Conservation (phyloP, 169 alveolate species). For the Besnoitia besnoiti region DNA sequence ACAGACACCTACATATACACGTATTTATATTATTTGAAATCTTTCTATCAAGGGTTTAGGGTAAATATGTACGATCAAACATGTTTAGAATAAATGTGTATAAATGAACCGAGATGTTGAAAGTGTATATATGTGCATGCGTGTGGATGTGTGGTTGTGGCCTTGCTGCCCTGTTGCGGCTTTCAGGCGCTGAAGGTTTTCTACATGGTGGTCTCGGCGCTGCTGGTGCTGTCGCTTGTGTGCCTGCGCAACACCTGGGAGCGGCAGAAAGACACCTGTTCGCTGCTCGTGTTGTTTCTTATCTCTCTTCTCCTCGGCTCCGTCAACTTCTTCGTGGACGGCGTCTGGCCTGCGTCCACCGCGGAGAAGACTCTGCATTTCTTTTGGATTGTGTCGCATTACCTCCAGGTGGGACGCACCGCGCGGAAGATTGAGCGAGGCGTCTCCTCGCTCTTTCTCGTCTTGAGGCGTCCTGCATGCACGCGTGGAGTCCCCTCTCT, state of each 20-base stretch:
- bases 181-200: slow-evolving; percentile 28
- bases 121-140: neutral
- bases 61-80: neutral
- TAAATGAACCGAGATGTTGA: neutral
- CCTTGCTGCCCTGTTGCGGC: neutral
- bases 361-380: neutral
- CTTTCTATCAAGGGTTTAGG: neutral
- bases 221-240: slow-evolving; percentile 19
- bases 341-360: slow-evolving; percentile 6
- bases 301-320: slow-evolving; percentile 32
- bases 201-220: slow-evolving; percentile 25
- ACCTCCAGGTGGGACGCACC: neutral
- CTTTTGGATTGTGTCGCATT: slow-evolving; percentile 38
- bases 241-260: slow-evolving; percentile 36
- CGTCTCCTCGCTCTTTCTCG: no score
- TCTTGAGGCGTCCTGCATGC: no score
- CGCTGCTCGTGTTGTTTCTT: neutral
- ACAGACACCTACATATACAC: neutral
- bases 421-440: no score
- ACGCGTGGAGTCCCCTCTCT: no score
- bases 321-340: slow-evolving; percentile 42
- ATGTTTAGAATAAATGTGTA: neutral
- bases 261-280: slow-evolving; percentile 28
- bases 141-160: neutral
- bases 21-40: neutral